A percentile compares a stretch with the other conserved stretches of the same genome.
phyloP scores from a whole-genome alignment of 768 basidiomycete genomes.

The Psilocybe cubensis region DNA sequence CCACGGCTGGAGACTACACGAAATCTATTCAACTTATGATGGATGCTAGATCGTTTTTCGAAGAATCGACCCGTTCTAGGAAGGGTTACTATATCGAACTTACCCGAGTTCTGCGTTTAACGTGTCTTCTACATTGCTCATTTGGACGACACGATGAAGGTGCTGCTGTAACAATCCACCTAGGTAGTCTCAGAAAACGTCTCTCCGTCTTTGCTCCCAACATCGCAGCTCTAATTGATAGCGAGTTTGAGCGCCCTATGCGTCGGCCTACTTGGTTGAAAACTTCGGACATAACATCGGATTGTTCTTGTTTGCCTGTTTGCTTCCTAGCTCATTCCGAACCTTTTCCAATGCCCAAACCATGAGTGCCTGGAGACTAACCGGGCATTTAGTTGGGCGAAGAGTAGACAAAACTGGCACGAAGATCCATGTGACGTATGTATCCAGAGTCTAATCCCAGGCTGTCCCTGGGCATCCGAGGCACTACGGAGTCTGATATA shows the following conservation, averaged over 20 bases:
- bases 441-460: too few species aligned
- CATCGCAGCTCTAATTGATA: background rate
- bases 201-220: background rate
- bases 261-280: background rate
- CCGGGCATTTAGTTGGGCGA: too few species aligned
- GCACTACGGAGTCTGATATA: too few species aligned
- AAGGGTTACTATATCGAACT: constrained; percentile 6
- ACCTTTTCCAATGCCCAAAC: too few species aligned
- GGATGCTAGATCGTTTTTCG: constrained; percentile 1
- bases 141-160: constrained; percentile 10
- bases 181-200: background rate
- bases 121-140: constrained; percentile 8
- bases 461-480: too few species aligned
- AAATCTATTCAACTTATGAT: background rate
- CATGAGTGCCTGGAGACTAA: too few species aligned
- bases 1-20: background rate
- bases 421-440: too few species aligned
- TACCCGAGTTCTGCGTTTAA: background rate
- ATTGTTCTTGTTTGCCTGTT: background rate
- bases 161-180: background rate
- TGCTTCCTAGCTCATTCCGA: too few species aligned
- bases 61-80: background rate
- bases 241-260: background rate
- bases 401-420: too few species aligned
- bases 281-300: background rate